Conservation (phyloP, 768 basidiomycete species). For the Tricholoma sp. region DNA sequence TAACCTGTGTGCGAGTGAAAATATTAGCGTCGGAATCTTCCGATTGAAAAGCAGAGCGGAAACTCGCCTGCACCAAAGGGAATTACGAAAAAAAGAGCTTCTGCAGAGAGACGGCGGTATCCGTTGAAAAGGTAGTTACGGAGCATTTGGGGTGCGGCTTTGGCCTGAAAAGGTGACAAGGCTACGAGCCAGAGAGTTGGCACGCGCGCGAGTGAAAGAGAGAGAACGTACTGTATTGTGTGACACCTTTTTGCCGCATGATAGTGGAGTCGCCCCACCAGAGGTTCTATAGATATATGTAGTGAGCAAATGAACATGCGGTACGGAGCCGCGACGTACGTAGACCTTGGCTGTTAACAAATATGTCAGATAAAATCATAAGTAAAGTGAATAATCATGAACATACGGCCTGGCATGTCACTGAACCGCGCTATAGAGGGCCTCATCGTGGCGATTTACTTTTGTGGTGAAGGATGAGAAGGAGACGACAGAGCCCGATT, state of each 20-base stretch:
- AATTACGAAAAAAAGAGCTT: conserved; percentile 73
- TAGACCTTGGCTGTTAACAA: conserved; percentile 63
- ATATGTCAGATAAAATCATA: background rate
- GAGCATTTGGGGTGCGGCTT: conserved; percentile 66
- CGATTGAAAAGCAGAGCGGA: background rate
- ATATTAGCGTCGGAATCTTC: conserved; percentile 1
- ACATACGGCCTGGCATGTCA: conserved; percentile 85
- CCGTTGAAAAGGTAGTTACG: conserved; percentile 84
- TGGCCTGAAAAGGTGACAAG: conserved; percentile 79
- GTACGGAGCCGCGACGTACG: conserved; percentile 43
- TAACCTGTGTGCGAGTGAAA: conserved; percentile 49
- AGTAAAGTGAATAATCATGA: background rate
- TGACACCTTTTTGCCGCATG: conserved; percentile 67
- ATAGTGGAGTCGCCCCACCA: conserved; percentile 87
- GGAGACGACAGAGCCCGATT: conserved; percentile 10
- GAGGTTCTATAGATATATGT: conserved; percentile 47
- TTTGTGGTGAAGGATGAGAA: conserved; percentile 24
- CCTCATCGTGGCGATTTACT: conserved; percentile 34
- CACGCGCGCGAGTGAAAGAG: background rate
- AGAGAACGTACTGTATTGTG: conserved; percentile 68
- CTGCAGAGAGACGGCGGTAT: conserved; percentile 66
- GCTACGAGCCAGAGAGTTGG: conserved; percentile 35
- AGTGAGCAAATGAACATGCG: background rate
- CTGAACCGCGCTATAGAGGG: conserved; percentile 53
- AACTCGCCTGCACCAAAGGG: conserved; percentile 75